phyloP scores from a whole-genome alignment of 2,329 filamentous ascomycete species.

The Fusarium dlaminii region DNA sequence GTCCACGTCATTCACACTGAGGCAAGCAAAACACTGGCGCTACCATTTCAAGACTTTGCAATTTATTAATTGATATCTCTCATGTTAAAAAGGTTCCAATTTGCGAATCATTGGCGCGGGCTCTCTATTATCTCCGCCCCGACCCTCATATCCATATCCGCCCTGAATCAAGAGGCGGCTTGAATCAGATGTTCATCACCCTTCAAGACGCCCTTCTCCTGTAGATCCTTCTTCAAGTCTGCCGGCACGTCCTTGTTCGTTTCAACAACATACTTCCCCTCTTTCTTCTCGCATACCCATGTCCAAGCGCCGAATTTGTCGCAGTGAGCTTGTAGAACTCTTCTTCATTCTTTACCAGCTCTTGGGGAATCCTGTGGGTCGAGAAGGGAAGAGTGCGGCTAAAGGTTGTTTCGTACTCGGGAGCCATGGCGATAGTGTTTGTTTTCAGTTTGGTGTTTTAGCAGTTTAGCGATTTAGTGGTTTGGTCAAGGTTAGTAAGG shows the following conservation, averaged over 20 bases:
- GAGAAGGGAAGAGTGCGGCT: background rate
- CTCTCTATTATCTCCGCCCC: background rate
- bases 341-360: background rate
- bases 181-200: background rate
- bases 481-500: background rate
- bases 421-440: background rate
- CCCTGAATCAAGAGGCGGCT: background rate
- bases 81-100: fast-evolving
- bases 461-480: background rate
- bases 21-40: background rate
- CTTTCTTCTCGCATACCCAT: background rate
- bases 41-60: background rate
- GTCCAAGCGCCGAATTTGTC: background rate
- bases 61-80: background rate
- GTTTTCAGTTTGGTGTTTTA: background rate
- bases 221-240: background rate
- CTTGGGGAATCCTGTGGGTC: background rate
- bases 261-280: background rate
- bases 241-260: background rate
- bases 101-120: background rate
- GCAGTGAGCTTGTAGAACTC: background rate
- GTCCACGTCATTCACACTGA: too few relatives aligned
- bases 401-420: background rate
- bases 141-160: too few relatives aligned
- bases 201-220: background rate